These are phyloP conservation scores for Phytophthora fragariaefolia DNA, from an alignment of 352 stramenopile genomes.

Conservation along the genomic window DNA sequence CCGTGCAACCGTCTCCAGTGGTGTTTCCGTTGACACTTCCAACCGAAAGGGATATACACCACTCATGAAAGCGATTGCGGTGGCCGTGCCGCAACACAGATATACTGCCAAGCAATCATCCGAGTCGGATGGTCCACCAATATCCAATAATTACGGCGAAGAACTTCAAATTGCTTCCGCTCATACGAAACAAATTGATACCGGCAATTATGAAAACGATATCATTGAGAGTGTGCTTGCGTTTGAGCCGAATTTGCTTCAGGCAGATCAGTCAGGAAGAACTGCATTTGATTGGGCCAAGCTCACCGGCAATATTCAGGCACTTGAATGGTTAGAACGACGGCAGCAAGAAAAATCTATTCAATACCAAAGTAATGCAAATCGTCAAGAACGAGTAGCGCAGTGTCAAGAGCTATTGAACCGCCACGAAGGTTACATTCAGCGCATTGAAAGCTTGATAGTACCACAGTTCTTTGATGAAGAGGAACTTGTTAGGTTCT, in stretches of 20 bases:
- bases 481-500: constrained; percentile 40
- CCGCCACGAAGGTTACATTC: constrained; percentile 43
- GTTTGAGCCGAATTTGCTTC: constrained; percentile 50
- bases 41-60: constrained; percentile 72
- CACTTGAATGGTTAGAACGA: constrained; percentile 42
- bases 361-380: constrained; percentile 40
- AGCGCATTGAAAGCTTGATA: constrained; percentile 41
- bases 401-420: constrained; percentile 48
- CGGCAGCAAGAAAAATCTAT: constrained; percentile 44
- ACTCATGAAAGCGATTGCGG: constrained; percentile 79
- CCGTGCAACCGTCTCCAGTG: constrained; percentile 26
- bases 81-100: constrained; percentile 33
- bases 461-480: constrained; percentile 51
- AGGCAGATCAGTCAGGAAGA: constrained; percentile 51
- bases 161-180: not conserved
- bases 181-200: not conserved
- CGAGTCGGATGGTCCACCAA: not conserved
- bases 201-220: constrained; percentile 52
- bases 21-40: constrained; percentile 57
- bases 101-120: not conserved
- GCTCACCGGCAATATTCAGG: constrained; percentile 49
- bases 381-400: constrained; percentile 39
- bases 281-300: constrained; percentile 75
- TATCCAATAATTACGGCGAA: constrained; percentile 28
- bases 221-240: constrained; percentile 54